phyloP scores from a whole-genome alignment of 164 flowering plant genomes.

The Umbilicus rupestris region DNA sequence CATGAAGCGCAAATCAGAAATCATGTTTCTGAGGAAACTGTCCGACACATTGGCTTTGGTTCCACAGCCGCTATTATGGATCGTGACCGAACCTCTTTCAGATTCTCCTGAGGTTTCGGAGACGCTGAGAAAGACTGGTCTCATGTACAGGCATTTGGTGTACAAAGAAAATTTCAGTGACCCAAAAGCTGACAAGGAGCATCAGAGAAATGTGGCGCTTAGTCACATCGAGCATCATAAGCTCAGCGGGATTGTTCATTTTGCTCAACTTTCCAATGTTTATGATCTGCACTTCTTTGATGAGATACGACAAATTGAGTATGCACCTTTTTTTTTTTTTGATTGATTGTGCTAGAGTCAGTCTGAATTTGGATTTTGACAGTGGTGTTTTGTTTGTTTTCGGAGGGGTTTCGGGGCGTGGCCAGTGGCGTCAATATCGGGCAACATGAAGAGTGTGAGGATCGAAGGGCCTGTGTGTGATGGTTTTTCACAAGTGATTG shows the following conservation, averaged over 20 bases:
- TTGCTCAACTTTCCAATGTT: constrained; percentile 53
- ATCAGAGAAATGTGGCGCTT: constrained; percentile 70
- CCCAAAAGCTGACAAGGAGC: constrained; percentile 41
- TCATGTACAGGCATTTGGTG: constrained; percentile 91
- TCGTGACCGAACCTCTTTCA: constrained; percentile 51
- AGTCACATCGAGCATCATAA: constrained; percentile 82
- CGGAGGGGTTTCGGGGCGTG: constrained; percentile 87
- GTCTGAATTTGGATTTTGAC: too few species aligned
- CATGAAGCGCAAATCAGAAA: constrained; percentile 22
- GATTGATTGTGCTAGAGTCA: too few species aligned
- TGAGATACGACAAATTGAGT: constrained; percentile 68
- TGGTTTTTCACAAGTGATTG: constrained; percentile 59
- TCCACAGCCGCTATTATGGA: constrained; percentile 70
- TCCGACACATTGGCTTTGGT: constrained; percentile 58
- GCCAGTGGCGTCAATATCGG: constrained; percentile 60
- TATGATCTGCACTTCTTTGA: constrained; percentile 74
- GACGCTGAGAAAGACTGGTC: constrained; percentile 56
- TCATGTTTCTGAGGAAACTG: constrained; percentile 39
- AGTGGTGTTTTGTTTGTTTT: not conserved
- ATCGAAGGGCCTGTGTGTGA: constrained; percentile 88
- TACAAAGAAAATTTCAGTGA: constrained; percentile 62
- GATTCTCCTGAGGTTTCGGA: constrained; percentile 43
- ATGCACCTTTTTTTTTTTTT: constrained; percentile 14
- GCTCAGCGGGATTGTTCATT: constrained; percentile 81
- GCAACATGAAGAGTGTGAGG: constrained; percentile 44